A percentile compares a stretch with the other conserved stretches of the same genome.
These are phyloP conservation scores for Barbarea vulgaris DNA, from an alignment of 345 rosid species.

Conservation along the genomic window DNA sequence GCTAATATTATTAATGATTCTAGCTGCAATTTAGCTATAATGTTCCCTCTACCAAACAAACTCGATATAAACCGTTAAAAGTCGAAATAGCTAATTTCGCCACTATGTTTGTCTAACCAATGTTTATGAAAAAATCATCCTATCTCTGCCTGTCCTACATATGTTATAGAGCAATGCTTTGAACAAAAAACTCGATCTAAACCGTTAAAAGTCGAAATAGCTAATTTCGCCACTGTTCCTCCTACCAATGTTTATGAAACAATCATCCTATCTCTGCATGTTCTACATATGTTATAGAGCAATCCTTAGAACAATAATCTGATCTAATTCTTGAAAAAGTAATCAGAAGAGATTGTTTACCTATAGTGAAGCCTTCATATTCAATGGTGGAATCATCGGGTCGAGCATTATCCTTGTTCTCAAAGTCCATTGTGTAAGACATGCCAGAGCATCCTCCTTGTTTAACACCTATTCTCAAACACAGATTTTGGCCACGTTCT, in stretches of 20 bases:
- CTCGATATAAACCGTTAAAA: neutral
- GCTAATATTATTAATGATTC: neutral
- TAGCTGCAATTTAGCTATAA: neutral
- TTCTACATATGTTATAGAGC: neutral
- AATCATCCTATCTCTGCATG: neutral
- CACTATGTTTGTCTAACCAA: neutral
- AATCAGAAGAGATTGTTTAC: slow-evolving; percentile 41
- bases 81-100: neutral
- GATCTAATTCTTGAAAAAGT: neutral
- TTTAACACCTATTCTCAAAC: slow-evolving; percentile 87
- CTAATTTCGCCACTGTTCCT: neutral
- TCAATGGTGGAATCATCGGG: slow-evolving; percentile 88
- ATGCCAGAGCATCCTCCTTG: slow-evolving; percentile 98
- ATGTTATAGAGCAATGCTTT: too few species aligned
- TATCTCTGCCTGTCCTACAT: neutral
- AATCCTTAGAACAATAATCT: neutral
- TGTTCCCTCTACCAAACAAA: neutral
- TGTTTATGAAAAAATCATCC: neutral
- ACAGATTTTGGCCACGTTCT: slow-evolving; percentile 69
- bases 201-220: too few species aligned
- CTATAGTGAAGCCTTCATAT: slow-evolving; percentile 74
- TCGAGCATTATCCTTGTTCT: slow-evolving; percentile 61
- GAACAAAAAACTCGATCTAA: neutral
- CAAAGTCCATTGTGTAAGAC: slow-evolving; percentile 96
- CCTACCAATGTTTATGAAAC: neutral